Evolutionary conservation across 768 basidiomycete genomes (phyloP).

Genomic region (Pulveroboletus sp.): DNA sequence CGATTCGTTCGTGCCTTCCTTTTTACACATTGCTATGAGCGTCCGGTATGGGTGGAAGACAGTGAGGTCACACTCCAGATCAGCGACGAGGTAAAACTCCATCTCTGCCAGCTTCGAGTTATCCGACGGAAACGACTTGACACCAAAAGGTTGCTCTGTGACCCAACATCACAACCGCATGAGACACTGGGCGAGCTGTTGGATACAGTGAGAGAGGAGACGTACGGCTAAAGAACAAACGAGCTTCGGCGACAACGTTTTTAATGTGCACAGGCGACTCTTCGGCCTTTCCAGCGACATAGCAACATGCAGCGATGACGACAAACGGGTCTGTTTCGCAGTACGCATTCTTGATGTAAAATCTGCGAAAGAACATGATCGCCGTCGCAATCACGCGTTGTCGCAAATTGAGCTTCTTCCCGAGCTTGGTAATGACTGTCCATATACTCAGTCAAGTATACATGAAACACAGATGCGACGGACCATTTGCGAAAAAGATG

Average conservation of each 20-base stretch:
- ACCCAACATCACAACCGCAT: not conserved
- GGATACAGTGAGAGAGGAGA: slow-evolving; percentile 10
- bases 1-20: slow-evolving; percentile 40
- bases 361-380: slow-evolving; percentile 93
- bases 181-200: not conserved
- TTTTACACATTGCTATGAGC: slow-evolving; percentile 71
- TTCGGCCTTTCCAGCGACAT: slow-evolving; percentile 96
- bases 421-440: slow-evolving; percentile 81
- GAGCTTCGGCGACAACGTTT: slow-evolving; percentile 81
- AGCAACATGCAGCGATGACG: slow-evolving; percentile 90
- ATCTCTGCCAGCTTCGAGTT: slow-evolving; percentile 94
- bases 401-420: slow-evolving; percentile 76
- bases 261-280: slow-evolving; percentile 96
- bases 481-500: slow-evolving; percentile 88
- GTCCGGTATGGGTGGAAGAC: slow-evolving; percentile 96
- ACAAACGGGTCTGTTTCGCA: slow-evolving; percentile 95
- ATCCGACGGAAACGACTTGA: slow-evolving; percentile 82
- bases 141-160: slow-evolving; percentile 62
- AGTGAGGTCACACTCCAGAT: slow-evolving; percentile 91
- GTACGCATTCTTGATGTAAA: slow-evolving; percentile 93
- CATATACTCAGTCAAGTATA: not conserved
- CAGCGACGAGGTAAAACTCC: slow-evolving; percentile 98
- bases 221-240: slow-evolving; percentile 70
- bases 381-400: slow-evolving; percentile 94
- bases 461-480: slow-evolving; percentile 6